phyloP scores from a whole-genome alignment of 768 basidiomycete species.

The Naematelia encephala region DNA sequence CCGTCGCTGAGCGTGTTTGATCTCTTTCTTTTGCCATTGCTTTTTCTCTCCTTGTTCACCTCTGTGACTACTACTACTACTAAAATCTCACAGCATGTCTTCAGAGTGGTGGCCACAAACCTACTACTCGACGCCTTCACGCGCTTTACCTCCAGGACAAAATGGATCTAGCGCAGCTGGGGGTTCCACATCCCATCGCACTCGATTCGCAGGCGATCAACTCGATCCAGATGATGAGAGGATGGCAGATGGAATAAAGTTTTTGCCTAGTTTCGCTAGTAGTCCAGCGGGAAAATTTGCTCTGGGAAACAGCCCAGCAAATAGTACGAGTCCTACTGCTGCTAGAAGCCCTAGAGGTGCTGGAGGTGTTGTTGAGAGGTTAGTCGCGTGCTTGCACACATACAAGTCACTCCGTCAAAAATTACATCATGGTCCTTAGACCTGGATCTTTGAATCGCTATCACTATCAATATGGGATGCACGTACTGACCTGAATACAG shows the following conservation, averaged over 20 bases:
- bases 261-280: conserved; percentile 38
- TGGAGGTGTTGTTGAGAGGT: background rate
- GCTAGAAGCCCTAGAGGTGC: conserved; percentile 1
- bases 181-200: background rate
- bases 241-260: conserved; percentile 39
- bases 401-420: too few relatives aligned
- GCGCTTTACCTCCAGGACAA: background rate
- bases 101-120: conserved; percentile 33
- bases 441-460: too few relatives aligned
- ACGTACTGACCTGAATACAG: conserved; percentile 4
- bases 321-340: background rate
- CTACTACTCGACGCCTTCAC: background rate
- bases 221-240: conserved; percentile 39
- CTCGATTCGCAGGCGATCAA: conserved; percentile 30
- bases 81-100: conserved; percentile 1
- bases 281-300: conserved; percentile 36
- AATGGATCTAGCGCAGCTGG: too few relatives aligned
- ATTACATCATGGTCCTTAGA: too few relatives aligned
- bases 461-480: too few relatives aligned
- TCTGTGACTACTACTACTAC: background rate
- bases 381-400: background rate
- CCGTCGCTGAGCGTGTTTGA: background rate
- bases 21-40: too few relatives aligned
- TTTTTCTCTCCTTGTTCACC: too few relatives aligned
- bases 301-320: conserved; percentile 19